A percentile compares a stretch with the other conserved stretches of the same genome.
Evolutionary conservation across 495 filamentous ascomycete species (phyloP).

Genomic region (Thozetella sp.): DNA sequence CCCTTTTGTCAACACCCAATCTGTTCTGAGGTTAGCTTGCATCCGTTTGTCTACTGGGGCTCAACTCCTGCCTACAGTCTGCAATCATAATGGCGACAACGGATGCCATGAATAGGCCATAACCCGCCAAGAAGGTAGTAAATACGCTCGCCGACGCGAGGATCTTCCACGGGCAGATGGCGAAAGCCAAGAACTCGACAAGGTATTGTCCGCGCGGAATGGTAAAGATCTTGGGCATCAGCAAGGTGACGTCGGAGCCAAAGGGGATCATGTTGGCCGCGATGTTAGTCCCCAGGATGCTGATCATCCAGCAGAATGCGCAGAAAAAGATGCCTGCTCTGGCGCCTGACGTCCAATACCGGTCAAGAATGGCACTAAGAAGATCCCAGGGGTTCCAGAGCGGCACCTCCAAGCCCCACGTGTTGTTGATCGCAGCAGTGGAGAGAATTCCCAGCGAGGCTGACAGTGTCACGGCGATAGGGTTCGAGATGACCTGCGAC

Average conservation of each 20-base stretch:
- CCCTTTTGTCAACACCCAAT: constrained; percentile 28
- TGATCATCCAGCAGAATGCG: constrained; percentile 25
- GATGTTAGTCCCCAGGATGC: constrained; percentile 32
- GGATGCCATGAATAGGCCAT: constrained; percentile 37
- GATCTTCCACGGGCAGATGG: constrained; percentile 33
- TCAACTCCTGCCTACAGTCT: constrained; percentile 19
- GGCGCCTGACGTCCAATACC: constrained; percentile 19
- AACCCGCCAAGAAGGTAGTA: constrained; percentile 29
- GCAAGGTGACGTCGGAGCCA: constrained; percentile 28
- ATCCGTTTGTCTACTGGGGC: background rate
- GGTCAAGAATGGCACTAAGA: constrained; percentile 27
- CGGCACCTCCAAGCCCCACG: constrained; percentile 24
- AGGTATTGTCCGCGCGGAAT: constrained; percentile 38
- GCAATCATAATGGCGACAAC: constrained; percentile 32
- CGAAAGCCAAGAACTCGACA: constrained; percentile 29
- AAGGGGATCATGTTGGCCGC: constrained; percentile 37
- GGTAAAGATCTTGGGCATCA: constrained; percentile 33
- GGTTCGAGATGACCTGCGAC: constrained; percentile 37
- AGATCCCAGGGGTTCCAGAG: constrained; percentile 38
- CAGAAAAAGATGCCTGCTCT: constrained; percentile 30
- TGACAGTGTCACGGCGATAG: constrained; percentile 37
- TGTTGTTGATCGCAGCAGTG: constrained; percentile 39
- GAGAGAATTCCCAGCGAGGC: constrained; percentile 42
- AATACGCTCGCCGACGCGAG: constrained; percentile 25
- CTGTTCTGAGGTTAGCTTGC: constrained; percentile 9